Percentiles rank a stretch among this genome's conserved stretches.
These are phyloP conservation scores for Bretschneidera sinensis DNA, from an alignment of 345 rosid genomes.

Conservation along the genomic window DNA sequence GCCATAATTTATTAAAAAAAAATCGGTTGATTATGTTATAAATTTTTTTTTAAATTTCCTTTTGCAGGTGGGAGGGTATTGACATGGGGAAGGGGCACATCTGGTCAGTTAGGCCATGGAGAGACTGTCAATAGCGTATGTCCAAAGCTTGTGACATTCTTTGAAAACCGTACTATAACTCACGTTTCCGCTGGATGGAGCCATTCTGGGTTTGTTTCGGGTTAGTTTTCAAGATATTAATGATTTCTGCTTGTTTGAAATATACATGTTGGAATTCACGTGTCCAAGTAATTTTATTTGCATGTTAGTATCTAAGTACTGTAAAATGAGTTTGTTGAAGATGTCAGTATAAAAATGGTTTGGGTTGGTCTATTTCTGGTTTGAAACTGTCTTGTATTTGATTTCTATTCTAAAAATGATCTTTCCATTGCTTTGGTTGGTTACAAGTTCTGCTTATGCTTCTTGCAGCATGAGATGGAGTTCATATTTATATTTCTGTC, in stretches of 20 bases:
- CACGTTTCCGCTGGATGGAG: conserved; percentile 88
- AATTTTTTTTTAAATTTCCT: neutral
- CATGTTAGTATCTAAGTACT: neutral
- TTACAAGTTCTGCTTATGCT: neutral
- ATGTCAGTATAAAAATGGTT: too few species aligned
- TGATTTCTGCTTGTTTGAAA: neutral
- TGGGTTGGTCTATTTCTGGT: too few species aligned
- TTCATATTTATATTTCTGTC: neutral
- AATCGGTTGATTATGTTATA: too few species aligned
- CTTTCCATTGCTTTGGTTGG: neutral
- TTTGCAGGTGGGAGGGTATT: conserved; percentile 59
- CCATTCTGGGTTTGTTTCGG: conserved; percentile 85
- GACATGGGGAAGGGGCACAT: conserved; percentile 91
- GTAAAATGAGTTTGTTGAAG: too few species aligned
- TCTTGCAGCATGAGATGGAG: neutral
- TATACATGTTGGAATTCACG: neutral
- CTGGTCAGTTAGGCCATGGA: conserved; percentile 92
- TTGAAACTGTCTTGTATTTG: neutral
- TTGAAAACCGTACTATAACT: conserved; percentile 33
- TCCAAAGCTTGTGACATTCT: conserved; percentile 46
- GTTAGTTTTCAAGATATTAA: conserved; percentile 26
- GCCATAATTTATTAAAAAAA: too few species aligned
- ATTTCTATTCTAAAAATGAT: too few species aligned
- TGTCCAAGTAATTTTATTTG: neutral
- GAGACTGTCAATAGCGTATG: conserved; percentile 33